Conservation (phyloP, 352 stramenopile genomes). For the Globisporangium iwayamae region DNA sequence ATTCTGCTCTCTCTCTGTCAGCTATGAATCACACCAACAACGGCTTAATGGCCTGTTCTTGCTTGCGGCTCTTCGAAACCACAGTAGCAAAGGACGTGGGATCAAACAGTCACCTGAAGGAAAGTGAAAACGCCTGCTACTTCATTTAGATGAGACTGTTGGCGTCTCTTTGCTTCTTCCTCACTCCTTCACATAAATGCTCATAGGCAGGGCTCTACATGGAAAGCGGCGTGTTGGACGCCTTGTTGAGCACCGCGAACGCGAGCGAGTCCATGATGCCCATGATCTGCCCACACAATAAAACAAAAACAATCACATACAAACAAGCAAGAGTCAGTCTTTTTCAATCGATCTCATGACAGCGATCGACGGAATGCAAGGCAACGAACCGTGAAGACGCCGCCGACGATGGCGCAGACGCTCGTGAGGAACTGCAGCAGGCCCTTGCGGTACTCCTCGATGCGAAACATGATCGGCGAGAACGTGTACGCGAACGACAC, state of each 20-base stretch:
- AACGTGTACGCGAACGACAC: constrained; percentile 98
- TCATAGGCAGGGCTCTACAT: constrained; percentile 24
- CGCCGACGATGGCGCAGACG: constrained; percentile 90
- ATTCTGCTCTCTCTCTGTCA: neutral
- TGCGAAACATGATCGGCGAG: constrained; percentile 94
- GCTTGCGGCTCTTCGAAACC: neutral
- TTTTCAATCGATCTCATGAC: neutral
- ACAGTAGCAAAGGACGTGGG: neutral
- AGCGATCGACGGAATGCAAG: neutral
- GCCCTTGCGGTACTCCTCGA: constrained; percentile 91
- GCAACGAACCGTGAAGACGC: constrained; percentile 82
- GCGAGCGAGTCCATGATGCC: constrained; percentile 63
- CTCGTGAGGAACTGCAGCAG: constrained; percentile 90
- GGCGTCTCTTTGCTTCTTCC: neutral
- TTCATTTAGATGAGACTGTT: constrained; percentile 1
- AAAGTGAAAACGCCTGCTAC: neutral
- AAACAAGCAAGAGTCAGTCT: neutral
- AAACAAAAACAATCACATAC: neutral
- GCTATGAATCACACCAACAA: neutral
- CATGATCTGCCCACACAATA: constrained; percentile 40
- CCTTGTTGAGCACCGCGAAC: constrained; percentile 53
- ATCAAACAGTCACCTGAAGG: neutral
- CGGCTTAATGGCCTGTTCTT: neutral
- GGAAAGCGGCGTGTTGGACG: constrained; percentile 31
- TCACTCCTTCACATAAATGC: neutral